A percentile compares a stretch with the other conserved stretches of the same genome.
Conservation (phyloP, 192 early-diverging fungal species). For the Coemansia sp. region DNA sequence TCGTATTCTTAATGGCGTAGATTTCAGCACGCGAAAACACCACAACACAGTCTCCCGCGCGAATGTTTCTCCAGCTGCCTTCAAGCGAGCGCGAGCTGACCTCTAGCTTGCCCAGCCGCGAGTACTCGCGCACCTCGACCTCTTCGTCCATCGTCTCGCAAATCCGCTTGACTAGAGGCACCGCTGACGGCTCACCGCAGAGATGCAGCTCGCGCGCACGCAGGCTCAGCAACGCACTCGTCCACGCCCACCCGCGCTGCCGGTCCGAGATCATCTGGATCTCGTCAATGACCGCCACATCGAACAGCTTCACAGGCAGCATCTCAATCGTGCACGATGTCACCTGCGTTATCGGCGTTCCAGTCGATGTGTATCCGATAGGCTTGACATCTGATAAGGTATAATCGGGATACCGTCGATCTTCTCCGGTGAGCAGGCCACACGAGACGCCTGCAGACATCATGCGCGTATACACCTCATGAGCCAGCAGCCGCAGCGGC, state of each 20-base stretch:
- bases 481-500: constrained; percentile 86
- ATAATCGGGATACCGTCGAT: constrained; percentile 61
- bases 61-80: constrained; percentile 59
- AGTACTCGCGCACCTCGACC: constrained; percentile 74
- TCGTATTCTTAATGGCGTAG: constrained; percentile 71
- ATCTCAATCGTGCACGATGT: constrained; percentile 89
- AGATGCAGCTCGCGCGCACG: constrained; percentile 85
- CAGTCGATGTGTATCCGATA: constrained; percentile 13
- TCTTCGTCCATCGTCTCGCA: constrained; percentile 72
- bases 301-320: constrained; percentile 60
- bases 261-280: constrained; percentile 94
- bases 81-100: constrained; percentile 60
- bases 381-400: constrained; percentile 25
- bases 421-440: constrained; percentile 90
- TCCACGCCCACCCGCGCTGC: constrained; percentile 95
- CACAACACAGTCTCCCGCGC: constrained; percentile 84
- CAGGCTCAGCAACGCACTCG: constrained; percentile 76
- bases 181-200: constrained; percentile 88
- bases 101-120: constrained; percentile 70
- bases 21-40: constrained; percentile 82
- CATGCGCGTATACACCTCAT: constrained; percentile 89
- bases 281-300: constrained; percentile 94
- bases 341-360: constrained; percentile 47
- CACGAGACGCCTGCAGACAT: constrained; percentile 73
- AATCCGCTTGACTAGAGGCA: constrained; percentile 75